Base-by-base conservation (phyloP, 441 rosid species). In the Pelargonium fulgidum region DNA sequence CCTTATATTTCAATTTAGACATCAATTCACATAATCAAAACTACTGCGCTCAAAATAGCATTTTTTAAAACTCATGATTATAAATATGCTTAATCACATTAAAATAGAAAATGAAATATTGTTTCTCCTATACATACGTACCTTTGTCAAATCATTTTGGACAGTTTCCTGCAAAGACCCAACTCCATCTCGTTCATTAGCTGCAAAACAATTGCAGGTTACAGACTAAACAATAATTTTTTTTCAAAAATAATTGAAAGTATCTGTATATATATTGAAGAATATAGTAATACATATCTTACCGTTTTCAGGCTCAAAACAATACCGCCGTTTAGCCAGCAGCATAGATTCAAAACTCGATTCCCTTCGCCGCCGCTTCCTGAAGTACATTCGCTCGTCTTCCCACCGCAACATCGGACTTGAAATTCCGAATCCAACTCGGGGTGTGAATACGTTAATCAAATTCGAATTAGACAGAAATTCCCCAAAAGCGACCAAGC, bases 341-440 rank as follows among this genome's bases (percentile, higher is more conserved):
- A 62, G 78, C 58, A 33, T 10, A 3, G 39, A 42, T n/a, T 64
- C 69, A 54, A 41, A 22, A 17, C 5, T 68, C 0, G 16, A 62
- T 58, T 56, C 67, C 26, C 45, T 73, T 72, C 78, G 87, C 73
- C 82, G 80, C 72, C 85, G 80, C 72, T 82, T 92, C 64, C 80
- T 66, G 4, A 77, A 79, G 44, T 44, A 65, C 56, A 73, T 19
- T 63, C 76, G 77, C 42, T 65, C 8, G 4, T 26, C 62, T 26
- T 19, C 62, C 62, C 29, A 58, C 29, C 10, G 2, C 62, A 22
- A 29, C 24, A 1, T 56, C 26, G 62, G 62, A 10, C 11, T 56
- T 13, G 62, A 56, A 19, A 17, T 17, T 12, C 29, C 62, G 20
- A 19, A 58, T 9, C 62, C 62, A 20, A 58, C 29, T 9, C 62